These are phyloP conservation scores for Fraxinus floribunda DNA, from an alignment of 305 asterid genomes.

Conservation along the genomic window DNA sequence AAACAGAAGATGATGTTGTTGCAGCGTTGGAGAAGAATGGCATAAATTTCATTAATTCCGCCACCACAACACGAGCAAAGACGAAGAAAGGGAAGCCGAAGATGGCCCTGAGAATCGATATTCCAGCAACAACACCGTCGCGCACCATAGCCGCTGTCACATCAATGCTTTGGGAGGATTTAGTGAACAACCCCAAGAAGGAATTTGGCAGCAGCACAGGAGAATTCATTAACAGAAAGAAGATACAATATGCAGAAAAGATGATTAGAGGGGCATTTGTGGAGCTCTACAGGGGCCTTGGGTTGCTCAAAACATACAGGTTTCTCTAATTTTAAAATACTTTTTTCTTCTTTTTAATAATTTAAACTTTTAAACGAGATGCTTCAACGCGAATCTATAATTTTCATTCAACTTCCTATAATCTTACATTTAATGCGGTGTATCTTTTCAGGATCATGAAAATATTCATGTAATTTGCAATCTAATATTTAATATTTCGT, in stretches of 20 bases:
- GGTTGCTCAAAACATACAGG: conserved; percentile 83
- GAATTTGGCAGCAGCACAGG: conserved; percentile 33
- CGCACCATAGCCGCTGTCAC: conserved; percentile 68
- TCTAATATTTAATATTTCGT: too few relatives aligned
- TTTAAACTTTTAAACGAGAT: background rate
- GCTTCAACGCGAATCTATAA: background rate
- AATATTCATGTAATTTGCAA: background rate
- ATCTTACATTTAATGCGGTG: background rate
- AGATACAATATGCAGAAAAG: conserved; percentile 79
- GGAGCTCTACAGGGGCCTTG: conserved; percentile 81
- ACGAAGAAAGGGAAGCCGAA: conserved; percentile 58
- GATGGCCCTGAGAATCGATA: conserved; percentile 61
- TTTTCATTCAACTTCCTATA: background rate
- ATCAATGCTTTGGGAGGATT: conserved; percentile 81
- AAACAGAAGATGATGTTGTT: conserved; percentile 48
- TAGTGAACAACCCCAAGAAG: conserved; percentile 63
- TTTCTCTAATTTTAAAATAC: background rate
- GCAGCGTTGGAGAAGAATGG: conserved; percentile 69
- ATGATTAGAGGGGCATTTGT: conserved; percentile 88
- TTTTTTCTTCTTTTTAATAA: too few relatives aligned
- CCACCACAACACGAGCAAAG: conserved; percentile 42
- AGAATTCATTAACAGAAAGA: conserved; percentile 51
- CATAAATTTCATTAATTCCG: conserved; percentile 50
- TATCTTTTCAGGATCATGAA: background rate
- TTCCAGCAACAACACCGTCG: conserved; percentile 85